A percentile compares a stretch with the other conserved stretches of the same genome.
Evolutionary conservation across 495 filamentous ascomycete species (phyloP).

Genomic region (Aspergillus coremiiformis): DNA sequence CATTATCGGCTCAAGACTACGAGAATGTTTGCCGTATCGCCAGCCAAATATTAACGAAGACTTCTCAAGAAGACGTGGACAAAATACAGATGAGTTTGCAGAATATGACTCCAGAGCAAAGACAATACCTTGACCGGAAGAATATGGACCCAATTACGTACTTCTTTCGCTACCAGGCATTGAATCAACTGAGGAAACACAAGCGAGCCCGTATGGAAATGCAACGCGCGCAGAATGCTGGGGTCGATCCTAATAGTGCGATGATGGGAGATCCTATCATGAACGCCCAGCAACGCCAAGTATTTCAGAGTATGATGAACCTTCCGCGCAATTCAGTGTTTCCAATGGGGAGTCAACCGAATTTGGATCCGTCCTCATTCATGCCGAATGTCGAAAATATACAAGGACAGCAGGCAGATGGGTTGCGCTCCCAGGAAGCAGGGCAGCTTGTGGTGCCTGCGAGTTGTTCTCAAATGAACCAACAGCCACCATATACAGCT

Average conservation of each 20-base stretch:
- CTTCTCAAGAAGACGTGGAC: slow-evolving; percentile 35
- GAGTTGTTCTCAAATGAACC: slow-evolving; percentile 46
- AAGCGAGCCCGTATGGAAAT: slow-evolving; percentile 30
- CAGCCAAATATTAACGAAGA: slow-evolving; percentile 32
- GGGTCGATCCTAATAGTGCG: slow-evolving; percentile 25
- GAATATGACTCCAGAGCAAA: slow-evolving; percentile 41
- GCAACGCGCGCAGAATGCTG: slow-evolving; percentile 23
- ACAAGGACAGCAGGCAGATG: slow-evolving; percentile 55
- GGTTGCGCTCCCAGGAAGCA: slow-evolving; percentile 54
- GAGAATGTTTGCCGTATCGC: slow-evolving; percentile 39
- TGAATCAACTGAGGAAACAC: slow-evolving; percentile 30
- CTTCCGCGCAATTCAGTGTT: slow-evolving; percentile 35
- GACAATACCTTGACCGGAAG: slow-evolving; percentile 31
- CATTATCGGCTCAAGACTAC: slow-evolving; percentile 34
- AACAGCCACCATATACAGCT: slow-evolving; percentile 27
- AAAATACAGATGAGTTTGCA: slow-evolving; percentile 37
- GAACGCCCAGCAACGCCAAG: slow-evolving; percentile 36
- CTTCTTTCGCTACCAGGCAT: slow-evolving; percentile 44
- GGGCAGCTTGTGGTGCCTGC: slow-evolving; percentile 62
- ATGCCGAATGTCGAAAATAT: slow-evolving; percentile 48
- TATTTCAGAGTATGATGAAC: slow-evolving; percentile 40
- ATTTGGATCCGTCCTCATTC: slow-evolving; percentile 41
- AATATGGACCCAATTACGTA: slow-evolving; percentile 42
- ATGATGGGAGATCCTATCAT: slow-evolving; percentile 36
- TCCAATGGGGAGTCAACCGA: slow-evolving; percentile 29